Percentiles rank a stretch among this genome's conserved stretches.
These are phyloP conservation scores for Lophiostoma macrostomum DNA, from an alignment of 495 filamentous ascomycete genomes.

Conservation along the genomic window DNA sequence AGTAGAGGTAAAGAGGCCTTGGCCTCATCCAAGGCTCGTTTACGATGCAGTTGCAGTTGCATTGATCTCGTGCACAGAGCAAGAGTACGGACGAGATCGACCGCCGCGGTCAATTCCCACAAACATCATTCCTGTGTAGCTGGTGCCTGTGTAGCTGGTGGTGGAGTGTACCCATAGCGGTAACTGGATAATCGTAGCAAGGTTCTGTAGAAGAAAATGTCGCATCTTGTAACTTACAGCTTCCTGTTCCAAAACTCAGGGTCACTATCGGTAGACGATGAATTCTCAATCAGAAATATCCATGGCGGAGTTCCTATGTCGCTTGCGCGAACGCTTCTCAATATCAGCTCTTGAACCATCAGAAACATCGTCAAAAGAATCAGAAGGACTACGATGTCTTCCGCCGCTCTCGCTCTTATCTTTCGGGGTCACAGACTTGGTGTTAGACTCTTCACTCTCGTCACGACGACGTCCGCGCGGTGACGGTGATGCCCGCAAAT, in stretches of 20 bases:
- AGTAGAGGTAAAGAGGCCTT: no score
- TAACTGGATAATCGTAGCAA: background rate
- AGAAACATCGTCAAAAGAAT: conserved; percentile 45
- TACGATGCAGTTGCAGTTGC: no score
- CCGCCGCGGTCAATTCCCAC: background rate
- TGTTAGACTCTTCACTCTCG: conserved; percentile 40
- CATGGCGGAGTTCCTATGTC: background rate
- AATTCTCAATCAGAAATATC: no score
- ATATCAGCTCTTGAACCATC: conserved; percentile 49
- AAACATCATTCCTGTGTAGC: background rate
- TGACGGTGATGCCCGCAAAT: conserved; percentile 41
- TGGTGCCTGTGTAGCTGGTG: background rate
- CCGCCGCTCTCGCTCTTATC: conserved; percentile 26
- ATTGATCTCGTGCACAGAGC: no score
- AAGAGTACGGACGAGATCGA: no score
- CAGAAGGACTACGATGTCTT: conserved; percentile 41
- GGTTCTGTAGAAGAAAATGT: no score
- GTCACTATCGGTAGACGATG: no score
- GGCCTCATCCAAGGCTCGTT: no score
- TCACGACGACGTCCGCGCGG: conserved; percentile 35
- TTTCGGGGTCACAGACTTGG: conserved; percentile 41
- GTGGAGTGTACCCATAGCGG: background rate
- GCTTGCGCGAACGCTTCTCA: conserved; percentile 40
- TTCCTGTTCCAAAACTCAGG: no score
- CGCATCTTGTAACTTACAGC: no score